These are phyloP conservation scores for Aspergillus sclerotialis DNA, from an alignment of 2,329 filamentous ascomycete species.

Conservation along the genomic window DNA sequence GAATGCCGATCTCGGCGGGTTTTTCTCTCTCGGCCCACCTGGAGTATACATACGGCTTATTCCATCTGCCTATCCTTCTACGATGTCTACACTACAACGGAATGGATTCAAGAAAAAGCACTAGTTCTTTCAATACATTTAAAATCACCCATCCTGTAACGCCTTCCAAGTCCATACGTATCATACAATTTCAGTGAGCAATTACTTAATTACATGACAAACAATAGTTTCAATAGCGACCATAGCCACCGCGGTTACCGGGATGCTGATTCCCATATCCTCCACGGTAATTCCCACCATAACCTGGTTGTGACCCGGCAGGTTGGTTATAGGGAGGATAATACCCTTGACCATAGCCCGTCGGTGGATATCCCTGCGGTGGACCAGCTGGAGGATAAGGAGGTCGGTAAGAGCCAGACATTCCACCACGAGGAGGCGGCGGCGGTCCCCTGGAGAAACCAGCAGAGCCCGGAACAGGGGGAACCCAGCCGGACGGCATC, in stretches of 20 bases:
- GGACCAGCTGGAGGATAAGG: slow-evolving; percentile 5
- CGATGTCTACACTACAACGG: too few species aligned
- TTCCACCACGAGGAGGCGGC: slow-evolving; percentile 32
- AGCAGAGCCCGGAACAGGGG: slow-evolving; percentile 22
- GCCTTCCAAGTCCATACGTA: background rate
- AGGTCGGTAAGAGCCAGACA: slow-evolving; percentile 17
- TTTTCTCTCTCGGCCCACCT: too few species aligned
- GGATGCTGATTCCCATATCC: slow-evolving; percentile 24
- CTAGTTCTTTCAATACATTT: too few species aligned
- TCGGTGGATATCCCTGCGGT: slow-evolving; percentile 7
- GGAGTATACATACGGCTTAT: too few species aligned
- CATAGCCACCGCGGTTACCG: slow-evolving; percentile 27
- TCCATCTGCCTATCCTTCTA: too few species aligned
- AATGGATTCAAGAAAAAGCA: too few species aligned
- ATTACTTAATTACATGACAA: too few species aligned
- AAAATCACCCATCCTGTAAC: too few species aligned
- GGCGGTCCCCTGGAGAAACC: slow-evolving; percentile 31
- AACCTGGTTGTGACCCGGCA: slow-evolving; percentile 8
- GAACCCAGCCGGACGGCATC: slow-evolving; percentile 29
- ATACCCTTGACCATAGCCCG: slow-evolving; percentile 15
- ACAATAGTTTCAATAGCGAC: slow-evolving; percentile 21
- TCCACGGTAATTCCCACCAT: slow-evolving; percentile 13
- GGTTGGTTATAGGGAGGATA: slow-evolving; percentile 16
- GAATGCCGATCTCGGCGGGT: too few species aligned
- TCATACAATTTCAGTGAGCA: too few species aligned